phyloP scores from a whole-genome alignment of 345 rosid species.

The Combretum micranthum region DNA sequence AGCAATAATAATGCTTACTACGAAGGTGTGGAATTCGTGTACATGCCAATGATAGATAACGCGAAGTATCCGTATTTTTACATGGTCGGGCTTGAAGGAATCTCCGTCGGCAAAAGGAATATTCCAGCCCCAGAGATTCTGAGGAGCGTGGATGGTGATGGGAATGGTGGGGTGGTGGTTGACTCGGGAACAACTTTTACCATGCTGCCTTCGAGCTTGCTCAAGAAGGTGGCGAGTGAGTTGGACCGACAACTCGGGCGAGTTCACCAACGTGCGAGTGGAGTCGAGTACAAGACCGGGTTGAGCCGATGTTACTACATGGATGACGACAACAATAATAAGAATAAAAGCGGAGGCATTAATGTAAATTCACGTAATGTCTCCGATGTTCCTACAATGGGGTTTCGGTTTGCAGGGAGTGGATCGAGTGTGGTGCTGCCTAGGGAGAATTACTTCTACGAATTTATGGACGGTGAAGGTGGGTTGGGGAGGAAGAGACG shows the following conservation, averaged over 20 bases:
- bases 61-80: conserved; percentile 85
- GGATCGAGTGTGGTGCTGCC: conserved; percentile 69
- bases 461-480: conserved; percentile 60
- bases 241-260: conserved; percentile 57
- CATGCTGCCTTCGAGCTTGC: conserved; percentile 75
- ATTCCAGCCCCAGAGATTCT: conserved; percentile 64
- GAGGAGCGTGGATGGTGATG: conserved; percentile 40
- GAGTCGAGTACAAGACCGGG: conserved; percentile 62
- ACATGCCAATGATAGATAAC: conserved; percentile 60
- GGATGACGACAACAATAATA: conserved; percentile 13
- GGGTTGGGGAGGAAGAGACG: conserved; percentile 35
- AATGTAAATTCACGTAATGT: neutral
- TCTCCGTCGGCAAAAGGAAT: conserved; percentile 60
- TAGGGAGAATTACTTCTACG: conserved; percentile 66
- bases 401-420: conserved; percentile 62
- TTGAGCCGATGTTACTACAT: conserved; percentile 66
- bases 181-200: conserved; percentile 96
- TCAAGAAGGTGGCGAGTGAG: conserved; percentile 51
- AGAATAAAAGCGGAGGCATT: too few species aligned
- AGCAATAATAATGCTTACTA: conserved; percentile 8
- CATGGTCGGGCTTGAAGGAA: conserved; percentile 75
- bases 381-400: conserved; percentile 42
- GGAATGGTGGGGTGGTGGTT: conserved; percentile 83
- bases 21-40: conserved; percentile 33
- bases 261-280: conserved; percentile 47